Evolutionary conservation across 1,284 basidiomycete genomes (phyloP), one percentile per base, ranked within the genome.

Genomic region (Afroboletus lepidellus): DNA sequence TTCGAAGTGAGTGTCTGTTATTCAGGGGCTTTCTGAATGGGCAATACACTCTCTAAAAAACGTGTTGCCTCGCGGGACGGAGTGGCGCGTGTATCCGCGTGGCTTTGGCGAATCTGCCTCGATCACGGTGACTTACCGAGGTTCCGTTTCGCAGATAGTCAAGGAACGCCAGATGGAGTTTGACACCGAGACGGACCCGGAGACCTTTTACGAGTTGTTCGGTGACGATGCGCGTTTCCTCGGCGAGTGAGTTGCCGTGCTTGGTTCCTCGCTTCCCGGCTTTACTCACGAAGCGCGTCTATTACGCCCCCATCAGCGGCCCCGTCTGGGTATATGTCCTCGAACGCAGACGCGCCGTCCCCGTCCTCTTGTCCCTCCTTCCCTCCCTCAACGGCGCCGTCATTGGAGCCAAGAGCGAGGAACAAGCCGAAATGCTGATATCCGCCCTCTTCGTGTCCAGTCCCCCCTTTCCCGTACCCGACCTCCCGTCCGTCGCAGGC

Each of bases 281-380:
- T 44, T 50, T 53, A 34, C 53, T 55, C 43, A 39, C 23, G 20
- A 38, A 38, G 37, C 46, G 25, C 36, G 16, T 23, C 18, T 34
- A 47, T 54, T 48, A 46, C 46, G 30, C 30, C 11, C 12, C 30
- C 44, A 50, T 44, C 56, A 90, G 88, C 60, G 89, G 87, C 51
- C 85, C 89, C 18, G 87, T 90, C 24, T 90, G 90, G 87, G 87
- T 92, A 21, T 92, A 90, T 69, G 85, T 92, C 39, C 83, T 92
- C 55, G 89, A 90, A 65, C 81, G 88, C 38, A 76, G 84, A 46
- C 81, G 85, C 39, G 85, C 89, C 15, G 84, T 91, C 41, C 81
- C 89, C 67, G 85, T 90, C 48, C 85, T 85, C 78, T 73, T 80
- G 45, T 81, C 84, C 6, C 79, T 92, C 61, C 87, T 90, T 79